Evolutionary conservation across 495 filamentous ascomycete genomes (phyloP), one percentile per base, ranked within the genome.

Genomic region (Rostrohypoxylon terebratum): DNA sequence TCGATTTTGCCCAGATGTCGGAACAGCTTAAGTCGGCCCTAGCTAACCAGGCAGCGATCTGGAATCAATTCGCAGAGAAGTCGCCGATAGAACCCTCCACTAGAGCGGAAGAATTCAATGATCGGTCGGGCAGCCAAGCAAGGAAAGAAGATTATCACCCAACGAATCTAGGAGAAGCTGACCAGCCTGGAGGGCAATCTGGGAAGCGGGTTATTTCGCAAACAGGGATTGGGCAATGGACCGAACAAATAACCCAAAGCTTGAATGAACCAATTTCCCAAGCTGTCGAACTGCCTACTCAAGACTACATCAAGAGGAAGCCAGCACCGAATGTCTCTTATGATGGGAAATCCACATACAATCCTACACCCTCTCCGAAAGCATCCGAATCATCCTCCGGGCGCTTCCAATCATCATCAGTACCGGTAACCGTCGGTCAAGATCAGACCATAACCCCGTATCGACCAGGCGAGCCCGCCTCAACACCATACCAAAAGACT

Each of bases 21-120:
- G 59, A 69, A 14, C 34, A 69, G 36, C 73, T 77, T 18, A 68
- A 72, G 47, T 61, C 71, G 3, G 76, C 76, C n/a, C 20, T 77
- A 50, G 75, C 67, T 28, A 75, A 75, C 47, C 75, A 74, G 20
- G 47, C 68, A 6, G 54, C 59, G 10, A 18, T 76, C 20, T 74
- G 71, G 59, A 63, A 51, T 57, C 50, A 68, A 11, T 67, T 69
- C 23, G 57, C 62, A 1, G 66, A 33, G n/a, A 33, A 66, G 31
- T 36, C 58, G 11, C 47, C 28, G 0, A 51, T 57, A 6, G 14
- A 48, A 58, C 16, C 33, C 6, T 53, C 66, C 18, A 31, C n/a
- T 33, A 38, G 53, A 5, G 34, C 25, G 33, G 65, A 69, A 9
- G 64, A 50, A 2, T 13, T 21, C 18, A 11, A n/a, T 21, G 20